Evolutionary conservation across 768 basidiomycete genomes (phyloP).

Genomic region (Boletus rubropictus): DNA sequence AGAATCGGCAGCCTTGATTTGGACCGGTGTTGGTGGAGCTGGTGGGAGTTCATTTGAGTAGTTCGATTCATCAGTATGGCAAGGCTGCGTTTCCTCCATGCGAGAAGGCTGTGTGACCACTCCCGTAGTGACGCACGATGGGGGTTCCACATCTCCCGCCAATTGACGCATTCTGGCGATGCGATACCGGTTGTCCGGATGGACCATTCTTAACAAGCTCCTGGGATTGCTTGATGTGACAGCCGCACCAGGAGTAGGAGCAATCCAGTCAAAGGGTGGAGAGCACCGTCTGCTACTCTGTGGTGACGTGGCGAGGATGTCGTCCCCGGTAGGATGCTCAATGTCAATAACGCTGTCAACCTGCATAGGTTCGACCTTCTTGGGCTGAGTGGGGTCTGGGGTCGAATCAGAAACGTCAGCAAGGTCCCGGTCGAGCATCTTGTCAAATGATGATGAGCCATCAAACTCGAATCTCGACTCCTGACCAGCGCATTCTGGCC

Average conservation of each 20-base stretch:
- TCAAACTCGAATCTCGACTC: conserved; percentile 33
- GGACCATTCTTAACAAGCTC: conserved; percentile 30
- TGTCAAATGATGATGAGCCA: conserved; percentile 39
- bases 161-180: conserved; percentile 23
- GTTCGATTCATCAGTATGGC: neutral
- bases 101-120: conserved; percentile 15
- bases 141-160: conserved; percentile 18
- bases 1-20: neutral
- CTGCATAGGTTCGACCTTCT: conserved; percentile 6
- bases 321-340: conserved; percentile 1
- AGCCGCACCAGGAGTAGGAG: conserved; percentile 9
- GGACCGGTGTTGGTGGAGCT: conserved; percentile 1
- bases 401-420: conserved; percentile 20
- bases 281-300: conserved; percentile 5
- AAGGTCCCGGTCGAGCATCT: conserved; percentile 33
- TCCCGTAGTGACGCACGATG: conserved; percentile 8
- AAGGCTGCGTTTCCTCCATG: conserved; percentile 18
- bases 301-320: neutral
- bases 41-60: neutral
- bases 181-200: conserved; percentile 31
- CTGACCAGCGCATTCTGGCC: conserved; percentile 16
- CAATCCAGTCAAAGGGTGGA: conserved; percentile 20
- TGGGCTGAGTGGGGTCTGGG: conserved; percentile 15
- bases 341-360: conserved; percentile 1
- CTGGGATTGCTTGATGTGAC: conserved; percentile 25